Conservation (phyloP, 768 basidiomycete genomes). For the Chalciporus pseudorubinellus region DNA sequence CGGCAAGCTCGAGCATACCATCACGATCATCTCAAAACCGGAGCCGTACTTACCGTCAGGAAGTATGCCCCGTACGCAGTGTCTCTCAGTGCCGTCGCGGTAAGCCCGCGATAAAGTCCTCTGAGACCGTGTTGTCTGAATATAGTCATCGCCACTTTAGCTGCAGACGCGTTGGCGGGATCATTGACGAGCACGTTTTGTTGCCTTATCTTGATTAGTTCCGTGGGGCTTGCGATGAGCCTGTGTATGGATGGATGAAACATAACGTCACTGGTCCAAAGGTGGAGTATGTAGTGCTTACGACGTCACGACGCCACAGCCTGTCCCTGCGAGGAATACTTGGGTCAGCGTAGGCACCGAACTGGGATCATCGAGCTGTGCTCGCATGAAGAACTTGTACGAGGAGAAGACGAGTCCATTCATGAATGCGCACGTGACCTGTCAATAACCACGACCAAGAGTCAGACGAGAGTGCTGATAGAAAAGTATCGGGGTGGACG, state of each 20-base stretch:
- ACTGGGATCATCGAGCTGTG: conserved; percentile 50
- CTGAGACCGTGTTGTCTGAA: conserved; percentile 52
- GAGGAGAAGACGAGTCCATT: conserved; percentile 87
- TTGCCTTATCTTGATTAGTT: conserved; percentile 85
- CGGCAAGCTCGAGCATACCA: not conserved
- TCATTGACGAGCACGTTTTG: conserved; percentile 47
- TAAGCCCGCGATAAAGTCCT: conserved; percentile 76
- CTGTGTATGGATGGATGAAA: conserved; percentile 34
- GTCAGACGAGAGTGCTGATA: not conserved
- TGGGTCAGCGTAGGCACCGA: conserved; percentile 64
- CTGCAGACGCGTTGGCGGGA: conserved; percentile 42
- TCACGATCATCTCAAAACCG: not conserved
- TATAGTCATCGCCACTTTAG: conserved; percentile 55
- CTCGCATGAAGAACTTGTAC: conserved; percentile 74
- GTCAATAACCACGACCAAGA: not conserved
- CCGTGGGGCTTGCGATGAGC: conserved; percentile 76
- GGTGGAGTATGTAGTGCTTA: conserved; percentile 35
- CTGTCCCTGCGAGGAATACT: conserved; percentile 74
- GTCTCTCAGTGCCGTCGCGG: conserved; percentile 74
- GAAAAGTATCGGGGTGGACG: conserved; percentile 17
- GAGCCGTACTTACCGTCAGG: conserved; percentile 57
- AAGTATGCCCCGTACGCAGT: conserved; percentile 87
- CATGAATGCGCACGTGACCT: conserved; percentile 72
- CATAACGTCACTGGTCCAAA: too few species aligned
- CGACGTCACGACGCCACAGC: conserved; percentile 79